These are phyloP conservation scores for Mycena metata DNA, from an alignment of 768 basidiomycete species.

Conservation along the genomic window DNA sequence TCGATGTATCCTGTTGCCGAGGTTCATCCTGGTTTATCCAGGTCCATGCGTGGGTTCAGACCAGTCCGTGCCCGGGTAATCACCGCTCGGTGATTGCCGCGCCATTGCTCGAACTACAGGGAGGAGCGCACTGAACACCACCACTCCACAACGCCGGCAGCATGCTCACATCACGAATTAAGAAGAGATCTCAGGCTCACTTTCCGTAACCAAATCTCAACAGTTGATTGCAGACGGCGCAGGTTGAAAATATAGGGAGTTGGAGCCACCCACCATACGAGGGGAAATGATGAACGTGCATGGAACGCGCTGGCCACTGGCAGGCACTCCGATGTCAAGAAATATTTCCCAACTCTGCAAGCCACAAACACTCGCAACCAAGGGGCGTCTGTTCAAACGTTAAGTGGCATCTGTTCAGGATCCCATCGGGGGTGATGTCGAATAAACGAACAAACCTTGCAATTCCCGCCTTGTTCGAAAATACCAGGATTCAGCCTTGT, in stretches of 20 bases:
- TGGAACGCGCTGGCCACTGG: no score
- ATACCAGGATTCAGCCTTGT: not conserved
- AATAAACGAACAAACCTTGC: slow-evolving; percentile 12
- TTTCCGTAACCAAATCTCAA: slow-evolving; percentile 1
- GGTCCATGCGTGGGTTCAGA: no score
- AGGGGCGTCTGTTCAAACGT: not conserved
- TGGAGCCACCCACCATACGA: slow-evolving; percentile 1
- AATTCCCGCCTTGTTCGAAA: slow-evolving; percentile 14
- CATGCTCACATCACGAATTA: slow-evolving; percentile 10
- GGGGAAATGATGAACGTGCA: no score
- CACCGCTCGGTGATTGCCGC: not conserved
- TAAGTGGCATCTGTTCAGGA: slow-evolving; percentile 15
- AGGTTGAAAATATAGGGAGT: slow-evolving; percentile 2
- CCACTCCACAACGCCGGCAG: slow-evolving; percentile 1
- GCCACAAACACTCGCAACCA: no score
- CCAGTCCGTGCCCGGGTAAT: no score
- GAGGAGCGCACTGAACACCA: no score
- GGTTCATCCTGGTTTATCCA: no score
- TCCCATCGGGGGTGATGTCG: slow-evolving; percentile 7
- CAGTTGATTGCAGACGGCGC: slow-evolving; percentile 16
- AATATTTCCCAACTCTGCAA: not conserved
- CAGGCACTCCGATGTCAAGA: not conserved
- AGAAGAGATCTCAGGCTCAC: not conserved
- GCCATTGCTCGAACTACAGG: not conserved
- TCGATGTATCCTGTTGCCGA: no score